These are phyloP conservation scores for Urostyla sp. DNA, from an alignment of 73 alveolate species.

Conservation along the genomic window DNA sequence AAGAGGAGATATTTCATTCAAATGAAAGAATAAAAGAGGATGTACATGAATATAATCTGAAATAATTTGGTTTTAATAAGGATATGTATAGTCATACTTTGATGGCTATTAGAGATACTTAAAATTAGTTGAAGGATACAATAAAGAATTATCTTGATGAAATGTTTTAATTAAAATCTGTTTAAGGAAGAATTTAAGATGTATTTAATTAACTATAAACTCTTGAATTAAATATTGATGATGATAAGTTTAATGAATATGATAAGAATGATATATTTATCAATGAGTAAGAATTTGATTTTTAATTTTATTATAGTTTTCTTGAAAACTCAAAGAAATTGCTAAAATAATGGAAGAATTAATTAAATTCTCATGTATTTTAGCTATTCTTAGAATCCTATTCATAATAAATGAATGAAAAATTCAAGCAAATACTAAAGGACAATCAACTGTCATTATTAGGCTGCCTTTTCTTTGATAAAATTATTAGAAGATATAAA, in stretches of 20 bases:
- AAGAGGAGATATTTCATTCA: neutral
- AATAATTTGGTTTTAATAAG: constrained; percentile 11
- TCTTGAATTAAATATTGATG: constrained; percentile 7
- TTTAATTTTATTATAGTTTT: constrained; percentile 9
- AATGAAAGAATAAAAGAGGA: neutral
- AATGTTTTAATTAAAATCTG: neutral
- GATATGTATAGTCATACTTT: constrained; percentile 42
- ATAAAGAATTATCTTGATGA: neutral
- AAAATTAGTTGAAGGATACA: constrained; percentile 19
- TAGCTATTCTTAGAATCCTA: neutral
- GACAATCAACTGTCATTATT: constrained; percentile 4
- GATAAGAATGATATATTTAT: constrained; percentile 22
- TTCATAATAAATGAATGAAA: neutral
- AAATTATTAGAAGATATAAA: constrained; percentile 36
- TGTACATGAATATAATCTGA: neutral
- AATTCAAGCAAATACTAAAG: constrained; percentile 1
- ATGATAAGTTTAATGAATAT: constrained; percentile 17
- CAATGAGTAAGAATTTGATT: constrained; percentile 4
- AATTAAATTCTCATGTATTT: constrained; percentile 5
- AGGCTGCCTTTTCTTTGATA: constrained; percentile 43
- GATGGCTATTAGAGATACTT: constrained; percentile 23
- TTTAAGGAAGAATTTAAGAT: constrained; percentile 5
- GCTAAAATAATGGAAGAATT: constrained; percentile 35
- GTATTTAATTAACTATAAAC: neutral
- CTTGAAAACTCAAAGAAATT: neutral